Conservation (phyloP, 2,329 filamentous ascomycete genomes). For the Diaporthe vexans region DNA sequence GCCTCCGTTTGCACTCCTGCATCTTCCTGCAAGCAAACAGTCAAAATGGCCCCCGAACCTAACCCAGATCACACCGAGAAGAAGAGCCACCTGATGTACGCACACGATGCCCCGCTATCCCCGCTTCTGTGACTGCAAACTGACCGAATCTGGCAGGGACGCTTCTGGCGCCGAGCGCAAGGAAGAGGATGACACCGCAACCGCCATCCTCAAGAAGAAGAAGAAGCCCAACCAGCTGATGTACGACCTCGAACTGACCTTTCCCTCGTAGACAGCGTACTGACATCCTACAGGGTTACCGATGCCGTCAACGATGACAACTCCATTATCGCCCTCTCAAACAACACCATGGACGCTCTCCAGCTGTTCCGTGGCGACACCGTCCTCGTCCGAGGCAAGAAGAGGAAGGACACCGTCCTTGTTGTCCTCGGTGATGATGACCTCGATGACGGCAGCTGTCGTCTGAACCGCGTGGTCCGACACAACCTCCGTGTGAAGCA, state of each 20-base stretch:
- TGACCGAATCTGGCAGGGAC: conserved; percentile 70
- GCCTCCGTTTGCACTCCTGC: conserved; percentile 34
- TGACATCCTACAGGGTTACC: conserved; percentile 78
- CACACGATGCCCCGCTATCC: conserved; percentile 43
- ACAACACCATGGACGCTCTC: conserved; percentile 98
- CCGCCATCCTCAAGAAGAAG: conserved; percentile 99
- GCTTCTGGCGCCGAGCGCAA: conserved; percentile 89
- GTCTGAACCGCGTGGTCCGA: conserved; percentile 98
- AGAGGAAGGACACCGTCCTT: conserved; percentile 98
- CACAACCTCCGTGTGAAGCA: conserved; percentile 99
- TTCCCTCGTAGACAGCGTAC: conserved; percentile 34
- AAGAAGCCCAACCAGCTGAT: conserved; percentile 99
- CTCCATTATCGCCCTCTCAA: conserved; percentile 97
- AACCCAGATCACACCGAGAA: conserved; percentile 70
- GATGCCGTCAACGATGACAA: conserved; percentile 99
- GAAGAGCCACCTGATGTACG: conserved; percentile 88
- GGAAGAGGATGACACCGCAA: conserved; percentile 91
- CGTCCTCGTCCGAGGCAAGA: conserved; percentile 98
- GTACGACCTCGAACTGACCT: conserved; percentile 61
- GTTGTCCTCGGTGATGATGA: conserved; percentile 98
- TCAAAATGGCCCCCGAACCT: conserved; percentile 80
- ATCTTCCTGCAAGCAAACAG: conserved; percentile 42
- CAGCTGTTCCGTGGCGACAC: conserved; percentile 99
- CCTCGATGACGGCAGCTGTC: conserved; percentile 94
- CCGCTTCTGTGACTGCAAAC: conserved; percentile 6